Evolutionary conservation across 306 rosid species (phyloP).

Genomic region (Quercus mongolica): DNA sequence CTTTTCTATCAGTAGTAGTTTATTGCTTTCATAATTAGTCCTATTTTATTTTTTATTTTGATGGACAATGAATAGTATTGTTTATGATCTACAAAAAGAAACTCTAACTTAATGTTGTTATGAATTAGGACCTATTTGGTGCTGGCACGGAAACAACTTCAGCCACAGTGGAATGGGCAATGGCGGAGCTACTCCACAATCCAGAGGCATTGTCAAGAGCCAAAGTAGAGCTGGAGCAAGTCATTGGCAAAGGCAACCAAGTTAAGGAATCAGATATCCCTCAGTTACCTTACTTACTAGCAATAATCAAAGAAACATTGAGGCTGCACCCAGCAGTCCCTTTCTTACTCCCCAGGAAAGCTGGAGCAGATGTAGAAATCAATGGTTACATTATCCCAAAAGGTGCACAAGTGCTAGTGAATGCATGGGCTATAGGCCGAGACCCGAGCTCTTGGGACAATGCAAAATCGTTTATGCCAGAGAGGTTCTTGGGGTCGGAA

Average conservation of each 20-base stretch:
- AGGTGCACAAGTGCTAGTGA: constrained; percentile 22
- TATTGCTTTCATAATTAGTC: too few species aligned
- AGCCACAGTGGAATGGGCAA: constrained; percentile 48
- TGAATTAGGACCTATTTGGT: constrained; percentile 40
- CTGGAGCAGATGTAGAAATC: constrained; percentile 13
- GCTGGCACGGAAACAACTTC: constrained; percentile 66
- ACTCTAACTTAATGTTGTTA: background rate
- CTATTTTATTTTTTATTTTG: too few species aligned
- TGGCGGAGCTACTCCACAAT: constrained; percentile 36
- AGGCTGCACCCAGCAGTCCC: constrained; percentile 19
- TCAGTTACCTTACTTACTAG: constrained; percentile 26
- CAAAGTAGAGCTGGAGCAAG: constrained; percentile 14
- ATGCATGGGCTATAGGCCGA: constrained; percentile 26
- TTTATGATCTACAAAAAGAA: too few species aligned
- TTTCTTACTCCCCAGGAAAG: constrained; percentile 16
- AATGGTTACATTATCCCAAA: constrained; percentile 13
- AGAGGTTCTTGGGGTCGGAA: constrained; percentile 44
- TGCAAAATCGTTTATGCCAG: constrained; percentile 34
- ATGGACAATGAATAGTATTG: too few species aligned
- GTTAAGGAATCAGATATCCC: constrained; percentile 20
- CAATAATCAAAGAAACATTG: constrained; percentile 27
- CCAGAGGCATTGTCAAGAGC: constrained; percentile 17
- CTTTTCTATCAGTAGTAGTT: too few species aligned
- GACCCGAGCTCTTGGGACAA: too few species aligned
- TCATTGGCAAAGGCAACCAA: constrained; percentile 18